Evolutionary conservation across 2,329 filamentous ascomycete species (phyloP).

Genomic region (Cladophialophora exuberans): DNA sequence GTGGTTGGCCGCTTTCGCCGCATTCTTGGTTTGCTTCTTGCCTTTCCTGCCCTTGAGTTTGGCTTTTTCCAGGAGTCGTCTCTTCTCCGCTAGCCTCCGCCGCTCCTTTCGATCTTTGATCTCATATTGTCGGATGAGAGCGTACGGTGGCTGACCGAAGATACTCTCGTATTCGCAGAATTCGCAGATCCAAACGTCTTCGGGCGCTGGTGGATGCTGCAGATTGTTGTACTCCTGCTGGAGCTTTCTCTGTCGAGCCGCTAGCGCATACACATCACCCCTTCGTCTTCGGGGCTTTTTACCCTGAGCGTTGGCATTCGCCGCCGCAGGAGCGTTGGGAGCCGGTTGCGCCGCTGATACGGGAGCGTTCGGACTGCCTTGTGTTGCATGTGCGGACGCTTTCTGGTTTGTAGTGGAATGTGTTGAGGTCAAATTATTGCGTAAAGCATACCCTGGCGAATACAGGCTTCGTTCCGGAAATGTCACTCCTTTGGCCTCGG

Average conservation of each 20-base stretch:
- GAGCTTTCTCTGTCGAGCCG: constrained; percentile 76
- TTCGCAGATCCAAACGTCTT: constrained; percentile 93
- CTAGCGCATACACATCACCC: constrained; percentile 71
- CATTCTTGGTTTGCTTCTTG: constrained; percentile 76
- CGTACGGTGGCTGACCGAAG: constrained; percentile 82
- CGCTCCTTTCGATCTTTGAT: constrained; percentile 87
- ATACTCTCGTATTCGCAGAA: constrained; percentile 98
- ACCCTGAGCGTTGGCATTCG: constrained; percentile 50
- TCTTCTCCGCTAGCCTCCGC: constrained; percentile 82
- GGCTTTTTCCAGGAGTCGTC: constrained; percentile 83
- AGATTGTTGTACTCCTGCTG: constrained; percentile 77
- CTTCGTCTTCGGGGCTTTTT: constrained; percentile 69
- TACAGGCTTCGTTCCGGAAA: constrained; percentile 66
- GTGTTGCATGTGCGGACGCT: constrained; percentile 57
- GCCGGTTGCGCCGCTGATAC: constrained; percentile 43
- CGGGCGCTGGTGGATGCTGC: constrained; percentile 68
- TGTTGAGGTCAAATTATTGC: constrained; percentile 29
- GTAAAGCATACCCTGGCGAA: constrained; percentile 34
- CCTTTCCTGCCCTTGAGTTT: constrained; percentile 91
- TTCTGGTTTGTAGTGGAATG: constrained; percentile 40
- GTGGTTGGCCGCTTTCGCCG: constrained; percentile 52
- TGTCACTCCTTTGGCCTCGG: constrained; percentile 77
- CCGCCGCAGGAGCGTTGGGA: constrained; percentile 32
- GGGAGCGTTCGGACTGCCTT: constrained; percentile 57
- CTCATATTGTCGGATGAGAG: constrained; percentile 88